phyloP scores from a whole-genome alignment of 225 moss, liverwort and hornwort species.

The Asterella californica region DNA sequence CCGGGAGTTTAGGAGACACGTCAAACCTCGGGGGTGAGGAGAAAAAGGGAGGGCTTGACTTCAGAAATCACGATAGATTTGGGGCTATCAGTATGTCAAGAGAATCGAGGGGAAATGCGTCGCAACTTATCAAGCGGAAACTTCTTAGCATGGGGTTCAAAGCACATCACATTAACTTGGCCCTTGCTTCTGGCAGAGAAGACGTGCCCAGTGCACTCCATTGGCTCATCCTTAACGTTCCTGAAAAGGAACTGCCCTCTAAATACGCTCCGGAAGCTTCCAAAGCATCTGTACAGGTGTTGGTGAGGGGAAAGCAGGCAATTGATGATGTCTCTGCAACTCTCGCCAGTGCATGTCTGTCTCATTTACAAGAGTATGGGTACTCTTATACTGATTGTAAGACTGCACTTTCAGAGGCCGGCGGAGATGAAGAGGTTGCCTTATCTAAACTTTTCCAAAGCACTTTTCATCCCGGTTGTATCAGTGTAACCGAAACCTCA shows the following conservation, averaged over 20 bases:
- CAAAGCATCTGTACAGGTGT: slow-evolving; percentile 75
- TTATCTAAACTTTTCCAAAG: slow-evolving; percentile 50
- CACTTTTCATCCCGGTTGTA: slow-evolving; percentile 29
- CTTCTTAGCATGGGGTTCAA: slow-evolving; percentile 63
- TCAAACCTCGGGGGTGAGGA: slow-evolving; percentile 8
- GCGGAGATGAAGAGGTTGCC: slow-evolving; percentile 56
- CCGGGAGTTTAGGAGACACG: slow-evolving; percentile 6
- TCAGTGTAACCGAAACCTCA: slow-evolving; percentile 14
- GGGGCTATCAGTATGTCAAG: slow-evolving; percentile 11
- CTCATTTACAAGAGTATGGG: slow-evolving; percentile 59
- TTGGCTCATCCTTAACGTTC: slow-evolving; percentile 78
- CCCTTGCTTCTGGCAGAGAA: slow-evolving; percentile 45
- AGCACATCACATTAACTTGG: slow-evolving; percentile 51
- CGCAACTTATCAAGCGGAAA: slow-evolving; percentile 46
- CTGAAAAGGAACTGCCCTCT: slow-evolving; percentile 62
- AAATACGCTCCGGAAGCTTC: slow-evolving; percentile 78
- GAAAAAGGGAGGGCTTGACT: slow-evolving; percentile 24
- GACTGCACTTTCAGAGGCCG: slow-evolving; percentile 48
- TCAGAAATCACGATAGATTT: neutral
- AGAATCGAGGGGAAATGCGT: slow-evolving; percentile 22
- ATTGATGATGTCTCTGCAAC: slow-evolving; percentile 15
- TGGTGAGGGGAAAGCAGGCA: slow-evolving; percentile 57
- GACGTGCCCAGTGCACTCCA: slow-evolving; percentile 64
- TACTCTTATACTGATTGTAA: slow-evolving; percentile 54
- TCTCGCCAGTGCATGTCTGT: slow-evolving; percentile 13